Conservation (phyloP, 768 basidiomycete genomes). For the Galerina marginata region DNA sequence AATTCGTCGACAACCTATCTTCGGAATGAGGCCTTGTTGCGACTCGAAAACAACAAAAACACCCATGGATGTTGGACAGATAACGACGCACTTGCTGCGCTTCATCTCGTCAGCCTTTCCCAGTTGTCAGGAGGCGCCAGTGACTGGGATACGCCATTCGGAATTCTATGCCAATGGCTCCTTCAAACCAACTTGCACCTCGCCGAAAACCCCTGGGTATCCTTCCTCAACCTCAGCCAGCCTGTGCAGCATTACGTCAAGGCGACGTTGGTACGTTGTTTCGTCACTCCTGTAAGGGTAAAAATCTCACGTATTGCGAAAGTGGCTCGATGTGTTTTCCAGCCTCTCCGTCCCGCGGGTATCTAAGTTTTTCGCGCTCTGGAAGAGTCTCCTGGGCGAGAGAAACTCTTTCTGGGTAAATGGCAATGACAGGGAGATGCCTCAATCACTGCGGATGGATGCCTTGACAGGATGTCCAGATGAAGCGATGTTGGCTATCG, state of each 20-base stretch:
- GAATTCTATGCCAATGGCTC: constrained; percentile 80
- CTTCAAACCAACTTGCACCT: constrained; percentile 64
- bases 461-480: constrained; percentile 79
- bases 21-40: constrained; percentile 70
- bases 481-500: constrained; percentile 76
- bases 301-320: constrained; percentile 17
- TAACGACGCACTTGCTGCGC: constrained; percentile 76
- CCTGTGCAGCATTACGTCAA: constrained; percentile 67
- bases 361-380: constrained; percentile 69
- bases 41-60: constrained; percentile 60
- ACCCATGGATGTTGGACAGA: constrained; percentile 61
- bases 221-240: constrained; percentile 58
- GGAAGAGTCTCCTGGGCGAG: constrained; percentile 67
- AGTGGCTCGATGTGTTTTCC: constrained; percentile 85
- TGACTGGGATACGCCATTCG: constrained; percentile 75
- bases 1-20: constrained; percentile 66
- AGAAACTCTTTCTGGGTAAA: constrained; percentile 49
- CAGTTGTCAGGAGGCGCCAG: constrained; percentile 69
- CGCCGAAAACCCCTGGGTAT: constrained; percentile 68
- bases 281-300: constrained; percentile 15
- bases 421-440: constrained; percentile 30
- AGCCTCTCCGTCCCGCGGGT: constrained; percentile 63
- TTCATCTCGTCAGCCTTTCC: constrained; percentile 78
- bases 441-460: constrained; percentile 65
- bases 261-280: constrained; percentile 67